Evolutionary conservation across 768 basidiomycete species (phyloP), one percentile per base, ranked within the genome.

Genomic region (Lyophyllum semitale): DNA sequence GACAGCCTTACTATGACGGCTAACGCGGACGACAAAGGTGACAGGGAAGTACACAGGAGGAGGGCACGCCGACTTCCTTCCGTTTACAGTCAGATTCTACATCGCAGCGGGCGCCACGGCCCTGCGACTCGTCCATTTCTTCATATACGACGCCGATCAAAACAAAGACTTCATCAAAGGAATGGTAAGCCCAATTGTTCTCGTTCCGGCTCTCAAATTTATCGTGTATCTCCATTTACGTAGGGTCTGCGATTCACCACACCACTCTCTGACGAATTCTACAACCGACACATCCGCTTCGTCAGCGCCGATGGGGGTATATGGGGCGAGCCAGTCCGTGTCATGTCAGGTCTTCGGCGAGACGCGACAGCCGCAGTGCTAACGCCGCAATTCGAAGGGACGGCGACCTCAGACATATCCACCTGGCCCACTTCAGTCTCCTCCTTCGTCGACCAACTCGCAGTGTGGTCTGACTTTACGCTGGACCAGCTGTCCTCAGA

Each of bases 91-190:
- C 20, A 68, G 73, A 4, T 72, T 75, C 41, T 75, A 75, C 44
- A 62, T 73, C 18, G 61, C 69, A 1, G 70, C 73, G 2, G 71
- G 72, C 4, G 60, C 71, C 4, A 72, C 72, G 0, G 49, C 70
- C 4, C 29, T 73, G 4, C 59, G 72, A 25, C 64, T 71, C 40
- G 69, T 68, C 11, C 72, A 75, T 54, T 75, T 75, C 62, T 75
- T 75, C 56, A 70, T 73, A 4, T 75, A 65, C 50, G 73, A 75
- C 40, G 73, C 67, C 3, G 73, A 75, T 46, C 73, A 75, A 59
- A 66, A 57, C 33, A 69, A 69, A 23, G 73, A 74, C 46, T 75
- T 75, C 48, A 72, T 75, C 58, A 73, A 71, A 59, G 72, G 71
- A 27, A 60, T 75, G 32, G 70, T 70, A 38, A 40, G 59, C 48